Evolutionary conservation across 2,329 filamentous ascomycete species (phyloP), one percentile per base, ranked within the genome.

Genomic region (Didymella pinodella): DNA sequence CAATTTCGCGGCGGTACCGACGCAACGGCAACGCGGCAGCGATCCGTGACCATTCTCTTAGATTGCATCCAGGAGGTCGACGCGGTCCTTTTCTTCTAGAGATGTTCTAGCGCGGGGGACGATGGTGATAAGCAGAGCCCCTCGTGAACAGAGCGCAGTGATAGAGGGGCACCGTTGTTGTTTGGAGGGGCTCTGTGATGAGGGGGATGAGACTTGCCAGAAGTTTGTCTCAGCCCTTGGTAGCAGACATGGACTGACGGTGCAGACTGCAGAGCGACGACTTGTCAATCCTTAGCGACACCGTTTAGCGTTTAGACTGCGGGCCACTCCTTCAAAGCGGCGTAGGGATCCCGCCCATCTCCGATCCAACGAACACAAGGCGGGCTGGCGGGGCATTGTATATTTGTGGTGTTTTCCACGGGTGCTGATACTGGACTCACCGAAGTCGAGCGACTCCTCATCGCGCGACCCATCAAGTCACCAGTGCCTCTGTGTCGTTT

Each of bases 31-130:
- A 57, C 61, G 52, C 59, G 61, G 65, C 63, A 64, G 62, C 62
- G 67, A 65, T 69, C 69, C 65, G 64, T 64, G 54, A 26, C 48
- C 54, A 65, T 59, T 67, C 57, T 59, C 55, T 60, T 56, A 61
- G 47, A 60, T 56, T 74, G 69, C 72, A 72, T 70, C 71, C 67
- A 66, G 63, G 64, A 69, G 63, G 65, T 64, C 47, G 51, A 68
- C 47, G 64, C 54, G 61, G 64, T 58, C 52, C 61, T 64, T 65
- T 54, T 62, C 66, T 69, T 74, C 73, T 70, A 71, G 69, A 75
- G 68, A 59, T 50, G 66, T 67, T 55, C 67, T 77, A 77, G 75
- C 70, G 75, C 69, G 73, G 72, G 73, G 73, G 67, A 44, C 60
- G 55, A 62, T 57, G 58, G 41, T 52, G 57, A 73, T 67, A 68